phyloP scores from a whole-genome alignment of 2,329 filamentous ascomycete species.

The Ceratocystis colombiana region DNA sequence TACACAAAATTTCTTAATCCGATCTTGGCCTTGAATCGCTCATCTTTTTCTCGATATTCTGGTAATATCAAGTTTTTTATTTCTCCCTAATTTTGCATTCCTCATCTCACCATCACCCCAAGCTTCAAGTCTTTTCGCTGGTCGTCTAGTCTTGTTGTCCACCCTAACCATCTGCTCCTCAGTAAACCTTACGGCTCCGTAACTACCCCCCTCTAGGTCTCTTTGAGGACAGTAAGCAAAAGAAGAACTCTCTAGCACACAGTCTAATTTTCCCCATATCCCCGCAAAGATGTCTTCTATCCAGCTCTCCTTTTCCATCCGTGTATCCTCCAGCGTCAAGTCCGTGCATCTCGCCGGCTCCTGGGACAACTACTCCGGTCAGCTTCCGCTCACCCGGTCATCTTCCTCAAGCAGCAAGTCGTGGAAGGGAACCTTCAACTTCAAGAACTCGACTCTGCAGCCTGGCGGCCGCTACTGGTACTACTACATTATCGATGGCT shows the following conservation, averaged over 20 bases:
- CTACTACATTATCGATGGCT: conserved; percentile 99
- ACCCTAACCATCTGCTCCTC: conserved; percentile 27
- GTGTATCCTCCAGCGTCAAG: conserved; percentile 93
- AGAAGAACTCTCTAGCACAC: conserved; percentile 24
- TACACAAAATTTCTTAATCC: conserved; percentile 22
- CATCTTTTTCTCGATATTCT: conserved; percentile 19
- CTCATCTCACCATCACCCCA: not conserved
- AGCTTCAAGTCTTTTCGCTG: conserved; percentile 27
- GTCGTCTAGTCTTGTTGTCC: conserved; percentile 31
- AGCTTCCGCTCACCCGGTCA: conserved; percentile 85
- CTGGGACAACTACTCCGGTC: conserved; percentile 93
- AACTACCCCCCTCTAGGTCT: conserved; percentile 30
- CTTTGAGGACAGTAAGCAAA: conserved; percentile 21
- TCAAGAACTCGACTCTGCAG: conserved; percentile 77
- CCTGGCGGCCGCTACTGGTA: conserved; percentile 96
- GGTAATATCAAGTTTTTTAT: conserved; percentile 25
- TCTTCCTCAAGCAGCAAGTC: conserved; percentile 66
- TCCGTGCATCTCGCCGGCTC: conserved; percentile 94
- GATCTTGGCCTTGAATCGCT: conserved; percentile 23
- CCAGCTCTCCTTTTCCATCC: conserved; percentile 91
- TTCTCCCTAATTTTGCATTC: not conserved
- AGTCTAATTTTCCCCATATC: conserved; percentile 15
- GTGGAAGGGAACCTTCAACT: conserved; percentile 95
- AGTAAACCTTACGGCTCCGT: conserved; percentile 29
- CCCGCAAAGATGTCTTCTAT: conserved; percentile 66